Evolutionary conservation across 2,329 filamentous ascomycete genomes (phyloP).

Genomic region (Fusarium pseudonygamai): DNA sequence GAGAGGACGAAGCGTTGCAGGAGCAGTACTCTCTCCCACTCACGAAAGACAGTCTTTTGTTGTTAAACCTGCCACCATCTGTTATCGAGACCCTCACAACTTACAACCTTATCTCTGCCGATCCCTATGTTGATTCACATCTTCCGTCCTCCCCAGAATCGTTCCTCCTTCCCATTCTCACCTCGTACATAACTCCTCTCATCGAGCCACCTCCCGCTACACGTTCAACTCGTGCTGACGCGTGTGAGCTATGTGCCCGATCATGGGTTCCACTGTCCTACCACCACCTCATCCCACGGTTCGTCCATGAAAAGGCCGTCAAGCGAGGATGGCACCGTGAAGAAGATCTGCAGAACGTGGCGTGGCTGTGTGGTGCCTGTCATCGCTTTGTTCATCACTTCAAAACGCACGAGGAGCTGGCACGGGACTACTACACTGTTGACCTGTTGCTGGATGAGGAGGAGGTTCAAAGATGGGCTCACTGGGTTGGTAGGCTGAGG

Average conservation of each 20-base stretch:
- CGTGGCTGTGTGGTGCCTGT: slow-evolving; percentile 86
- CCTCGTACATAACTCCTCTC: slow-evolving; percentile 66
- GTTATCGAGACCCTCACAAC: slow-evolving; percentile 73
- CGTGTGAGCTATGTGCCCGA: slow-evolving; percentile 81
- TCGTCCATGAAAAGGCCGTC: slow-evolving; percentile 78
- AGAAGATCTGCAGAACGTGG: slow-evolving; percentile 80
- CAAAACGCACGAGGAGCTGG: slow-evolving; percentile 80
- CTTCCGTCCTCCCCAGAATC: slow-evolving; percentile 54
- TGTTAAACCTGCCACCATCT: slow-evolving; percentile 61
- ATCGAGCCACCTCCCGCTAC: slow-evolving; percentile 73
- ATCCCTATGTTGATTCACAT: slow-evolving; percentile 45
- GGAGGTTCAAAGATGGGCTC: slow-evolving; percentile 75
- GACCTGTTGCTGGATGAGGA: slow-evolving; percentile 75
- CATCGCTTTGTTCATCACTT: slow-evolving; percentile 84
- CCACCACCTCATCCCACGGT: slow-evolving; percentile 85
- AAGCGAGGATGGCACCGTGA: slow-evolving; percentile 83
- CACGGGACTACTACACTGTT: slow-evolving; percentile 76
- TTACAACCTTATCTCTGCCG: slow-evolving; percentile 69
- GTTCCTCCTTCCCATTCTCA: slow-evolving; percentile 72
- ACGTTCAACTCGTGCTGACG: slow-evolving; percentile 61
- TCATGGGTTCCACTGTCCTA: slow-evolving; percentile 82
- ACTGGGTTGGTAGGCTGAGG: slow-evolving; percentile 76
- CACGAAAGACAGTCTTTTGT: slow-evolving; percentile 60
- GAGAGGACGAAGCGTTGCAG: slow-evolving; percentile 55
- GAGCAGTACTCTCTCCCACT: slow-evolving; percentile 67